Evolutionary conservation across 2,329 filamentous ascomycete species (phyloP).

Genomic region (Botrytis elliptica): DNA sequence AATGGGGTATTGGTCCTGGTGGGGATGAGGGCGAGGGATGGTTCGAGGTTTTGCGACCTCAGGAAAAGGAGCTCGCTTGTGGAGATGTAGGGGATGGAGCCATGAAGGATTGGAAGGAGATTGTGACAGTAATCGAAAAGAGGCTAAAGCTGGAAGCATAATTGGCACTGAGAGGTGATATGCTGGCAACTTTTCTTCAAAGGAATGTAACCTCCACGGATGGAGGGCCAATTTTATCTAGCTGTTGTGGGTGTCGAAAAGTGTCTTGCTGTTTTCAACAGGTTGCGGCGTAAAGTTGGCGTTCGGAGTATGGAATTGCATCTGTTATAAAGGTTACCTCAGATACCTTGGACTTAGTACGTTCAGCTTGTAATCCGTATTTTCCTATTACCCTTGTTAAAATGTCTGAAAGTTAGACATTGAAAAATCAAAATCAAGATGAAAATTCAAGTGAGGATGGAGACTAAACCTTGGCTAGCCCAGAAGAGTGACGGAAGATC

Average conservation of each 20-base stretch:
- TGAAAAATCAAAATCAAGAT: not conserved
- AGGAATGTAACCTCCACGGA: not conserved
- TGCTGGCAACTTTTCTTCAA: not conserved
- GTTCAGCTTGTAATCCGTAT: not conserved
- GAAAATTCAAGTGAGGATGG: not conserved
- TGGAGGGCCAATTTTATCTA: not conserved
- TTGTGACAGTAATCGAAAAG: conserved; percentile 65
- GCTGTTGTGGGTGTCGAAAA: not conserved
- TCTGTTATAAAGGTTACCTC: not conserved
- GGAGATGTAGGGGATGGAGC: conserved; percentile 79
- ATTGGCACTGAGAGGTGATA: not conserved
- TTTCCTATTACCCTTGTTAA: not conserved
- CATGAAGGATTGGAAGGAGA: conserved; percentile 78
- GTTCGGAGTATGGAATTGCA: not conserved
- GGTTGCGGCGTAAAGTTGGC: not conserved
- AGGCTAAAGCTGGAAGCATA: conserved; percentile 35
- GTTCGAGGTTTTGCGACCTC: conserved; percentile 71
- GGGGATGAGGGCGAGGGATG: conserved; percentile 64
- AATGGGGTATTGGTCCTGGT: conserved; percentile 64
- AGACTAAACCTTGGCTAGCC: not conserved
- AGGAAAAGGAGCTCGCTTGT: conserved; percentile 78
- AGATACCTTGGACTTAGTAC: not conserved
- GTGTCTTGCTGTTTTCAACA: not conserved
- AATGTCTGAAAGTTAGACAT: not conserved
- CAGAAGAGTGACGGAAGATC: not conserved